Conservation (phyloP, 495 filamentous ascomycete species). For the Tuber borchii region DNA sequence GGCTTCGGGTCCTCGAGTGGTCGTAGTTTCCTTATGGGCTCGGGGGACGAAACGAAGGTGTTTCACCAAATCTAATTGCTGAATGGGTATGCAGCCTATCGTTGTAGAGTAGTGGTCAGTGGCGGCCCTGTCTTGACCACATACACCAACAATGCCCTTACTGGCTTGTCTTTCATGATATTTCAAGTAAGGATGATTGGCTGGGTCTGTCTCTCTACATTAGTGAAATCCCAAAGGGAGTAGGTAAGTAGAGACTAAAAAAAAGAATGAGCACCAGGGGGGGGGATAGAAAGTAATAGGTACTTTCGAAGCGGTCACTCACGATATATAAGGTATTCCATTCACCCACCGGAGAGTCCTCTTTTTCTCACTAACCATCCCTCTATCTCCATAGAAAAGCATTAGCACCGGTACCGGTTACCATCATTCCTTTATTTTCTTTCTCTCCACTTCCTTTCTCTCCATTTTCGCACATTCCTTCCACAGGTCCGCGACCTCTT, state of each 20-base stretch:
- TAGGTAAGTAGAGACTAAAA: background rate
- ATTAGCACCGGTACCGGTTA: constrained; percentile 1
- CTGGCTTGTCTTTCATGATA: background rate
- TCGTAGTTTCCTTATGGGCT: background rate
- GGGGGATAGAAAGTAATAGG: background rate
- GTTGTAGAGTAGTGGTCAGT: background rate
- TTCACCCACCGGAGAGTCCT: background rate
- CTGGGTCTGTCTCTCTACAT: background rate
- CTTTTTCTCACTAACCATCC: background rate
- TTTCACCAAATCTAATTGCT: constrained; percentile 4
- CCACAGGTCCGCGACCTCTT: background rate
- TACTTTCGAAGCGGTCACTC: background rate
- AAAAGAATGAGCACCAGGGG: background rate
- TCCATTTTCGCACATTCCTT: background rate
- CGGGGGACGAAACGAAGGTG: background rate
- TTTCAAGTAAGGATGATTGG: background rate
- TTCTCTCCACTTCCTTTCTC: background rate
- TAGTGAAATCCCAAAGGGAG: background rate
- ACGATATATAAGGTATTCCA: background rate
- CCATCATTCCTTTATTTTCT: constrained; percentile 4
- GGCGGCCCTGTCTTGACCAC: background rate
- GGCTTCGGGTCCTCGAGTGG: background rate
- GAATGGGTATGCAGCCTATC: background rate
- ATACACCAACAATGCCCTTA: background rate
- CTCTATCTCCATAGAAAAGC: background rate